Evolutionary conservation across 257 asterid species (phyloP).

Genomic region (Solanum chmielewskii): DNA sequence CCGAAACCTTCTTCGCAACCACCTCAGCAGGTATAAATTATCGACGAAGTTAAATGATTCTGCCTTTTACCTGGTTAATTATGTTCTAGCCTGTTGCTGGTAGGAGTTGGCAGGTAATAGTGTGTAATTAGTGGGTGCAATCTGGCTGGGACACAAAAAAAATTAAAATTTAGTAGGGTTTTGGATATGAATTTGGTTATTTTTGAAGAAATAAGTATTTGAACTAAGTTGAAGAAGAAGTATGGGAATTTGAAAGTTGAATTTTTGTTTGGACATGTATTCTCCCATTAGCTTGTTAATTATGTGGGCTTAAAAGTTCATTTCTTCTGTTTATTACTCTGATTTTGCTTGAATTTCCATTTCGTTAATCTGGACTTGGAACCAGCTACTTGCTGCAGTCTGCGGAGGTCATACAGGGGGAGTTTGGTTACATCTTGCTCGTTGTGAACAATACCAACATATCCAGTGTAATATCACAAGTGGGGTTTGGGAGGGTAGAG

Average conservation of each 20-base stretch:
- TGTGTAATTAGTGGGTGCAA: neutral
- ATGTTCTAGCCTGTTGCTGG: neutral
- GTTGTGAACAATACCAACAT: neutral
- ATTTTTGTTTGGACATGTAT: neutral
- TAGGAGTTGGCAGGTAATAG: neutral
- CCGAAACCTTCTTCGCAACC: slow-evolving; percentile 26
- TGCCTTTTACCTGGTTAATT: neutral
- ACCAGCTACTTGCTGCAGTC: neutral
- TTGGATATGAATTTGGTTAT: neutral
- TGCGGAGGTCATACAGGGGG: neutral
- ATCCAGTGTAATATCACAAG: neutral
- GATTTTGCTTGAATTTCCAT: neutral
- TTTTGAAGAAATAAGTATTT: neutral
- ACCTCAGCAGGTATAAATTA: slow-evolving; percentile 49
- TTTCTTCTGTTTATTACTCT: neutral
- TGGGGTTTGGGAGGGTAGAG: neutral
- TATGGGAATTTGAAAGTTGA: neutral
- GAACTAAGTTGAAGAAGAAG: neutral
- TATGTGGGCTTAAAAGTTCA: neutral
- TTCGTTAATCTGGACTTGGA: neutral
- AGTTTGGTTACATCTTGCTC: neutral
- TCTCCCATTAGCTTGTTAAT: neutral
- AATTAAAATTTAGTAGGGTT: neutral
- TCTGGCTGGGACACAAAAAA: neutral
- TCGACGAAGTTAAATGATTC: neutral